These are phyloP conservation scores for Carex cristatella DNA, from an alignment of 176 grass and related monocot genomes.

Conservation along the genomic window DNA sequence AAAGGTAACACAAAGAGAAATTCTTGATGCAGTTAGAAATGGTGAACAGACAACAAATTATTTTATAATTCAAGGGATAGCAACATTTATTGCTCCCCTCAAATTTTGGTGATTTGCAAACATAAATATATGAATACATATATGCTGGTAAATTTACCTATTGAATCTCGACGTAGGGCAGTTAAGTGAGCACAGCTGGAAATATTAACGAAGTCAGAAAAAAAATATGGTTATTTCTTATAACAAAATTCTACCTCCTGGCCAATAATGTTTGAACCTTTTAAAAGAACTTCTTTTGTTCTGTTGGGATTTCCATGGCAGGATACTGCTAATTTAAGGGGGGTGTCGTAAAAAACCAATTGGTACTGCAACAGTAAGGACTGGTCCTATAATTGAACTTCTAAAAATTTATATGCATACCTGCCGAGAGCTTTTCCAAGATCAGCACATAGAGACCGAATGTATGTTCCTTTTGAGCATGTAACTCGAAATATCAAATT, in stretches of 20 bases:
- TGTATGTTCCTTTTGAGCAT: constrained; percentile 98
- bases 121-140: background rate
- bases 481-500: constrained; percentile 93
- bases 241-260: background rate
- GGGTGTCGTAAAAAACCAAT: background rate
- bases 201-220: constrained; percentile 22
- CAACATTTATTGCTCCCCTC: background rate
- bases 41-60: background rate
- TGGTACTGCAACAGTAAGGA: background rate
- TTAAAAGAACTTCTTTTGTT: constrained; percentile 6
- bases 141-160: constrained; percentile 38
- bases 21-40: background rate
- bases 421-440: constrained; percentile 86
- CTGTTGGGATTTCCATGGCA: background rate
- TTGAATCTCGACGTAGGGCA: constrained; percentile 66
- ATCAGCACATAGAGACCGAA: constrained; percentile 92
- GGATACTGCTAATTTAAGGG: background rate
- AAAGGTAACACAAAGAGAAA: background rate
- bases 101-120: background rate
- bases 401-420: constrained; percentile 33
- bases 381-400: background rate
- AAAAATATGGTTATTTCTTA: background rate
- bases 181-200: constrained; percentile 87
- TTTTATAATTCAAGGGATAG: background rate
- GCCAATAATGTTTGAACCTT: background rate